Evolutionary conservation across 2,329 filamentous ascomycete species (phyloP).

Genomic region (Zasmidium cellare): DNA sequence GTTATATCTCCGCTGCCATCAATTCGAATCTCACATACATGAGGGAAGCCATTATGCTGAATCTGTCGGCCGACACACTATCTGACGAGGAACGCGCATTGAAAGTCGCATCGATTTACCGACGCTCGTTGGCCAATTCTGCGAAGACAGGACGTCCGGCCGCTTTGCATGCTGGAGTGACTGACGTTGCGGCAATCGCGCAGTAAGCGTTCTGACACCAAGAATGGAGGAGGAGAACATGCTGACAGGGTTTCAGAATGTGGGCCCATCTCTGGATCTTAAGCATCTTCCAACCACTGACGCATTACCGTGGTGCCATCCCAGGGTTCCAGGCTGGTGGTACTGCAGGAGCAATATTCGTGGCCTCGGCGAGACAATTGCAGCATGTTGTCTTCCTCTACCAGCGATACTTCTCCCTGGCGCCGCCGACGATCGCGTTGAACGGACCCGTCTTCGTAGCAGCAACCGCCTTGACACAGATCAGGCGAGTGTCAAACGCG

Average conservation of each 20-base stretch:
- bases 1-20: too few species aligned
- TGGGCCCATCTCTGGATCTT: constrained; percentile 9
- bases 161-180: too few species aligned
- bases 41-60: too few species aligned
- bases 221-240: too few species aligned
- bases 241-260: background rate
- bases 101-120: too few species aligned
- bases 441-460: constrained; percentile 7
- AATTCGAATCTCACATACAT: too few species aligned
- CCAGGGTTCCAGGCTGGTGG: constrained; percentile 7
- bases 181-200: too few species aligned
- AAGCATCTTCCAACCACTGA: constrained; percentile 9
- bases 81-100: too few species aligned
- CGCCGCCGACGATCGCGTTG: constrained; percentile 7
- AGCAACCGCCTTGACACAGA: constrained; percentile 3
- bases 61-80: too few species aligned
- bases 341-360: constrained; percentile 1
- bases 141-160: too few species aligned
- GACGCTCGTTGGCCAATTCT: too few species aligned
- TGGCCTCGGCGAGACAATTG: constrained; percentile 6
- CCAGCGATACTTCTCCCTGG: background rate
- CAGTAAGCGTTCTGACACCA: background rate
- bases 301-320: background rate
- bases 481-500: background rate
- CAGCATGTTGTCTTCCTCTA: constrained; percentile 5